phyloP scores from a whole-genome alignment of 2,329 filamentous ascomycete genomes.

The Septoria petroselini region DNA sequence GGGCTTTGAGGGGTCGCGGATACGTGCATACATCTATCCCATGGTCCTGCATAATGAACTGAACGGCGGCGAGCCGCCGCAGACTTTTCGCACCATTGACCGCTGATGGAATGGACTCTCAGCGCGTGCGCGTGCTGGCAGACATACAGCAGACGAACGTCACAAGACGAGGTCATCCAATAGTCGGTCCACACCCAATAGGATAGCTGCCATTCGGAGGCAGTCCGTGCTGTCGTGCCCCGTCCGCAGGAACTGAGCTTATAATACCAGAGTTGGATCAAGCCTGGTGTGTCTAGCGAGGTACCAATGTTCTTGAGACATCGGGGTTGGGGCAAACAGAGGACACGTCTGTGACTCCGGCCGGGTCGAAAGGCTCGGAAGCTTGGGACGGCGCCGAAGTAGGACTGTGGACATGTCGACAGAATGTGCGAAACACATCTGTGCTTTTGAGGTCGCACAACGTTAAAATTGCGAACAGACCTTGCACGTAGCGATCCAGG shows the following conservation, averaged over 20 bases:
- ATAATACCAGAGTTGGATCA: too few species aligned
- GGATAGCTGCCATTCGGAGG: not conserved
- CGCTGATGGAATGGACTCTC: too few species aligned
- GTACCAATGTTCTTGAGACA: not conserved
- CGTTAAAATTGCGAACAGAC: slow-evolving; percentile 2
- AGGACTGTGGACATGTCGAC: not conserved
- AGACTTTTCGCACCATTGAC: not conserved
- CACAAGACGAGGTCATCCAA: slow-evolving; percentile 5
- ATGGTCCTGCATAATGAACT: slow-evolving; percentile 3
- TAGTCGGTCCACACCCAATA: slow-evolving; percentile 1
- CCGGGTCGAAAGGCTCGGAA: not conserved
- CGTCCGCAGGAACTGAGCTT: slow-evolving; percentile 4
- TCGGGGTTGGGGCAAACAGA: not conserved
- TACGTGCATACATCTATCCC: not conserved
- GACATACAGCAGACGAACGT: not conserved
- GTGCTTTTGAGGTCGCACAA: not conserved
- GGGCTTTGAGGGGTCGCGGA: not conserved
- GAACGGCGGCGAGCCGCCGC: slow-evolving; percentile 2
- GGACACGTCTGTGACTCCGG: not conserved
- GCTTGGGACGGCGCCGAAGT: not conserved
- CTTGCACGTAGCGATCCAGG: not conserved
- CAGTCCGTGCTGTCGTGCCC: not conserved
- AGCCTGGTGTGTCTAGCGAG: too few species aligned
- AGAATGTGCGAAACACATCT: not conserved
- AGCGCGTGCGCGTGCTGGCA: too few species aligned